Evolutionary conservation across 805 yeast genomes (phyloP).

Genomic region (Wickerhamiella spandovensis): DNA sequence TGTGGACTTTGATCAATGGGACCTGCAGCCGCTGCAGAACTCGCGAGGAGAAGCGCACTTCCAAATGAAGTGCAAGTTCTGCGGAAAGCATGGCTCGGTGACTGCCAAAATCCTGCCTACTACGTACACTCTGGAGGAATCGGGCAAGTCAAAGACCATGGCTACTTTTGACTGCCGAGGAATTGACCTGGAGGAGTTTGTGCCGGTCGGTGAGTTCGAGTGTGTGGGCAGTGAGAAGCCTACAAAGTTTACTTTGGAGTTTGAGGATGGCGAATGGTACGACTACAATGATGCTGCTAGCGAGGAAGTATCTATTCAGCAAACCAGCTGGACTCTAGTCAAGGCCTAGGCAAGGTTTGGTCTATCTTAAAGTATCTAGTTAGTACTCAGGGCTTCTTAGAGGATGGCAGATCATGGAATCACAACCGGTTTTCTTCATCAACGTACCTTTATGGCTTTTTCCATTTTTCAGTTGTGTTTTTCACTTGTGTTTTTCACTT

Average conservation of each 20-base stretch:
- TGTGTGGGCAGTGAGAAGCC: conserved; percentile 41
- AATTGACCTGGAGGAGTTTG: conserved; percentile 52
- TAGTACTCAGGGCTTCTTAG: conserved; percentile 20
- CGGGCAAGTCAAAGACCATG: conserved; percentile 33
- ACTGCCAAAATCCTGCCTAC: conserved; percentile 19
- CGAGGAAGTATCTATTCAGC: conserved; percentile 69
- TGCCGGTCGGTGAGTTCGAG: conserved; percentile 50
- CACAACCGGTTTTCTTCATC: background rate
- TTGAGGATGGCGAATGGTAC: conserved; percentile 78
- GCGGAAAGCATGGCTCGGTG: conserved; percentile 32
- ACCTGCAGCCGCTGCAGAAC: conserved; percentile 34
- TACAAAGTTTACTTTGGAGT: conserved; percentile 49
- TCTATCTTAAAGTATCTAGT: background rate
- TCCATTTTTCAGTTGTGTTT: too few relatives aligned
- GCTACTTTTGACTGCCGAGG: conserved; percentile 80
- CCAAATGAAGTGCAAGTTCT: conserved; percentile 59
- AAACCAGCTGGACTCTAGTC: conserved; percentile 51
- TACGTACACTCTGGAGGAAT: conserved; percentile 28
- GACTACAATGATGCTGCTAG: conserved; percentile 84
- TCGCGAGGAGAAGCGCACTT: conserved; percentile 77
- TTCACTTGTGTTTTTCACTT: background rate
- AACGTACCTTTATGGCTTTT: background rate
- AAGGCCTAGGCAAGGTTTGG: conserved; percentile 14
- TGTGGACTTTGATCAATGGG: conserved; percentile 54
- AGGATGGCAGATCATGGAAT: conserved; percentile 12